A percentile compares a stretch with the other conserved stretches of the same genome.
These are phyloP conservation scores for Backusella tarrabulga DNA, from an alignment of 192 early-diverging fungal species.

Conservation along the genomic window DNA sequence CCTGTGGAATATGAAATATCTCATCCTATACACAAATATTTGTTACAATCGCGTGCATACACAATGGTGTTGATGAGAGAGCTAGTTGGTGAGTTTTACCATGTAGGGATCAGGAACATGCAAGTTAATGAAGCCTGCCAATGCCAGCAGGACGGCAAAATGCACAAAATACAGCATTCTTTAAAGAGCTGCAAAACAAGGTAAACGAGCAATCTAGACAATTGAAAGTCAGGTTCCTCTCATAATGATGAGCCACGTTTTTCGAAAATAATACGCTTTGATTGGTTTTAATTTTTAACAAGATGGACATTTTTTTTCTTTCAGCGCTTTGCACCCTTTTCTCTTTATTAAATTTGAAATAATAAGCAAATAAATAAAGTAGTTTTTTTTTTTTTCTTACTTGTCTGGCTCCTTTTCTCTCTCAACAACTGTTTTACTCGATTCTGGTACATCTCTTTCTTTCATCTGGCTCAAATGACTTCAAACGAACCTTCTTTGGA, in stretches of 20 bases:
- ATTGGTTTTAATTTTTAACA: neutral
- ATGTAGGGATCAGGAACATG: slow-evolving; percentile 24
- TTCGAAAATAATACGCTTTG: neutral
- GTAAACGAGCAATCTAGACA: neutral
- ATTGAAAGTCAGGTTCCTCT: neutral
- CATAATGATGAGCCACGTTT: neutral
- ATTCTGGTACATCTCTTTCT: neutral
- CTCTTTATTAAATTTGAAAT: neutral
- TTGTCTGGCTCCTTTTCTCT: slow-evolving; percentile 8
- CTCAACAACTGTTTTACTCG: neutral
- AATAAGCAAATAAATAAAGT: slow-evolving; percentile 8
- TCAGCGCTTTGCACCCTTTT: slow-evolving; percentile 7
- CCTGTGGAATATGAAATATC: slow-evolving; percentile 91
- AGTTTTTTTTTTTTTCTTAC: neutral
- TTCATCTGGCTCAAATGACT: slow-evolving; percentile 15
- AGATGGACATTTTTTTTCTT: neutral
- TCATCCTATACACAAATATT: slow-evolving; percentile 68
- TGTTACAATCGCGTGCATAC: too few species aligned
- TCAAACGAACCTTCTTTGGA: slow-evolving; percentile 15
- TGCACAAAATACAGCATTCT: neutral
- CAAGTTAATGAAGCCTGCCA: neutral
- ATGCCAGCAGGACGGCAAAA: neutral
- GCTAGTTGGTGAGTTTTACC: slow-evolving; percentile 7
- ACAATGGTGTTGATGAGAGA: too few species aligned
- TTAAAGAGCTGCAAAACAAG: neutral